phyloP scores from a whole-genome alignment of 2,329 filamentous ascomycete species.

The Fusarium guadeloupense region DNA sequence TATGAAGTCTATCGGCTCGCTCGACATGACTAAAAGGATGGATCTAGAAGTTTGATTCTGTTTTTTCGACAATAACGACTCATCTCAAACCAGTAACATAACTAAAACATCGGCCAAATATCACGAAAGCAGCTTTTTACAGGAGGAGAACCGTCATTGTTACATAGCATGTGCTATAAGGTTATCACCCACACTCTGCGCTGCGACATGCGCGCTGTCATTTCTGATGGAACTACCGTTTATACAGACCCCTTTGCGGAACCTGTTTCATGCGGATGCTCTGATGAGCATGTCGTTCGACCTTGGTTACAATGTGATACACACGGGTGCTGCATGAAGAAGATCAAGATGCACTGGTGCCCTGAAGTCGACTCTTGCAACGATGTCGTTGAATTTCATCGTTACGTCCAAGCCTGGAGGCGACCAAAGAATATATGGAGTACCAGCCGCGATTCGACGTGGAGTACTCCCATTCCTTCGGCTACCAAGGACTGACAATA shows the following conservation, averaged over 20 bases:
- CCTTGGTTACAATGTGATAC: slow-evolving; percentile 31
- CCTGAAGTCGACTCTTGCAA: slow-evolving; percentile 12
- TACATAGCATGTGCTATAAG: slow-evolving; percentile 38
- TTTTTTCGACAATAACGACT: neutral
- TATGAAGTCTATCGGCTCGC: neutral
- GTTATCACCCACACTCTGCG: slow-evolving; percentile 40
- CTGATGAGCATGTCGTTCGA: neutral
- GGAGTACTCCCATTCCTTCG: neutral
- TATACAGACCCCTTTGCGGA: slow-evolving; percentile 39
- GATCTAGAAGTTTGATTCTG: neutral
- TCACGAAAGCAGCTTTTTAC: neutral
- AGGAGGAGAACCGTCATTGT: neutral
- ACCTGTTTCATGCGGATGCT: slow-evolving; percentile 36
- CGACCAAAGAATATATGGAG: slow-evolving; percentile 7
- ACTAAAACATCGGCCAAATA: neutral
- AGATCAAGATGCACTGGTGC: slow-evolving; percentile 28
- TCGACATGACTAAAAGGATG: neutral
- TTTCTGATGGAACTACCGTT: slow-evolving; percentile 36
- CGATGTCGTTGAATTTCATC: slow-evolving; percentile 18
- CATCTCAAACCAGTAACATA: neutral
- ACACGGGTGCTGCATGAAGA: slow-evolving; percentile 44
- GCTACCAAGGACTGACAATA: neutral
- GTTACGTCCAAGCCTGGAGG: slow-evolving; percentile 27
- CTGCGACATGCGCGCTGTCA: slow-evolving; percentile 44
- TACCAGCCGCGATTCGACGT: neutral